Evolutionary conservation across 2,329 filamentous ascomycete species (phyloP).

Genomic region (Pezicula rhizophila): DNA sequence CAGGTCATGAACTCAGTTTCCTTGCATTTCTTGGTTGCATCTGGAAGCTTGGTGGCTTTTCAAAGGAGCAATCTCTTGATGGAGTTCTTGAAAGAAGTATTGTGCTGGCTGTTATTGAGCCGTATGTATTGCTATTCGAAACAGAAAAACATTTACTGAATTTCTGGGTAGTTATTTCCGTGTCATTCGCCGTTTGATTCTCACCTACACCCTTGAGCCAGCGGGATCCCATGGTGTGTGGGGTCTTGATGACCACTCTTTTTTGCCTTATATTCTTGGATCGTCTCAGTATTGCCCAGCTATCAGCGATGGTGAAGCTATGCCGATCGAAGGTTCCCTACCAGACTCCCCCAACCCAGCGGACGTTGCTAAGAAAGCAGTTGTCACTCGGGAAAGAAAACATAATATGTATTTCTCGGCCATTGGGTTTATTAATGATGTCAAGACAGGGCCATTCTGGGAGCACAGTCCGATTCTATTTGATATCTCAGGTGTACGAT

Average conservation of each 20-base stretch:
- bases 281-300: constrained; percentile 83
- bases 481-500: constrained; percentile 85
- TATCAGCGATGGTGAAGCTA: constrained; percentile 55
- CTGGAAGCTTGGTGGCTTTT: constrained; percentile 85
- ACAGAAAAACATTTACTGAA: constrained; percentile 5
- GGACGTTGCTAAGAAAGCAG: constrained; percentile 58
- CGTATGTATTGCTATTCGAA: constrained; percentile 45
- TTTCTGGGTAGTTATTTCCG: constrained; percentile 58
- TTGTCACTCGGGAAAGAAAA: constrained; percentile 59
- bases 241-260: constrained; percentile 97
- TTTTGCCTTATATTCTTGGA: constrained; percentile 89
- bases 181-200: constrained; percentile 75
- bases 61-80: constrained; percentile 38
- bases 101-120: constrained; percentile 76
- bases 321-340: constrained; percentile 75
- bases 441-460: constrained; percentile 96
- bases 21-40: constrained; percentile 82
- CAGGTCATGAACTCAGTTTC: constrained; percentile 93
- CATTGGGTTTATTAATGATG: constrained; percentile 93
- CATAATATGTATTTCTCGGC: constrained; percentile 90
- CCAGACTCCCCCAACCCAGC: constrained; percentile 64
- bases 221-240: constrained; percentile 96
- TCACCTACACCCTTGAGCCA: constrained; percentile 88
- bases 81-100: constrained; percentile 69
- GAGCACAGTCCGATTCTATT: constrained; percentile 91